phyloP scores from a whole-genome alignment of 2,329 filamentous ascomycete species.

The Aureobasidium pullulans region DNA sequence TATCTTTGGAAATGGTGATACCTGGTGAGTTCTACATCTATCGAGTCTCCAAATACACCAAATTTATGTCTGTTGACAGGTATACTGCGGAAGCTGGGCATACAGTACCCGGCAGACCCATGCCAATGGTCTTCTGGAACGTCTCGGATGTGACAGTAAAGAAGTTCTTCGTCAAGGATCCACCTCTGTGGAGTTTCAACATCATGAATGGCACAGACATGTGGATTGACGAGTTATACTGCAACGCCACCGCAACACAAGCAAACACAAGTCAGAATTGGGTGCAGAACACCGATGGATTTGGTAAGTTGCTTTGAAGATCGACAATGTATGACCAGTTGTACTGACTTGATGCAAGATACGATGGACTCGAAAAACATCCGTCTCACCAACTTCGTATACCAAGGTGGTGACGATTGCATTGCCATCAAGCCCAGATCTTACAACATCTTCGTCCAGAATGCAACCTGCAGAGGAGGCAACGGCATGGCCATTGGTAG shows the following conservation, averaged over 20 bases:
- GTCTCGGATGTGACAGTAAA: constrained; percentile 47
- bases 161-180: constrained; percentile 46
- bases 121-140: constrained; percentile 55
- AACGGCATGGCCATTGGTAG: constrained; percentile 47
- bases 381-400: constrained; percentile 43
- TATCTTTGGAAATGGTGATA: constrained; percentile 48
- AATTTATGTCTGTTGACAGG: neutral
- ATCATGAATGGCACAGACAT: constrained; percentile 53
- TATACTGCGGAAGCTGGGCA: constrained; percentile 42
- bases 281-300: constrained; percentile 53
- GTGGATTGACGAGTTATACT: constrained; percentile 43
- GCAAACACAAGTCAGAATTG: constrained; percentile 39
- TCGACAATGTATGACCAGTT: neutral
- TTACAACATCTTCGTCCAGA: constrained; percentile 49
- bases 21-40: constrained; percentile 30
- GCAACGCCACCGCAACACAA: constrained; percentile 44
- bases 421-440: constrained; percentile 56
- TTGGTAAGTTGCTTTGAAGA: constrained; percentile 26
- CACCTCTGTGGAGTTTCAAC: constrained; percentile 48
- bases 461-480: constrained; percentile 46
- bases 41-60: neutral
- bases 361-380: constrained; percentile 50
- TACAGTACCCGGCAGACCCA: constrained; percentile 46
- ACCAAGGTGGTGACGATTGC: constrained; percentile 55
- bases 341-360: constrained; percentile 24